Base-by-base conservation (phyloP, 73 alveolate genomes). In the Stentor roeselii region DNA sequence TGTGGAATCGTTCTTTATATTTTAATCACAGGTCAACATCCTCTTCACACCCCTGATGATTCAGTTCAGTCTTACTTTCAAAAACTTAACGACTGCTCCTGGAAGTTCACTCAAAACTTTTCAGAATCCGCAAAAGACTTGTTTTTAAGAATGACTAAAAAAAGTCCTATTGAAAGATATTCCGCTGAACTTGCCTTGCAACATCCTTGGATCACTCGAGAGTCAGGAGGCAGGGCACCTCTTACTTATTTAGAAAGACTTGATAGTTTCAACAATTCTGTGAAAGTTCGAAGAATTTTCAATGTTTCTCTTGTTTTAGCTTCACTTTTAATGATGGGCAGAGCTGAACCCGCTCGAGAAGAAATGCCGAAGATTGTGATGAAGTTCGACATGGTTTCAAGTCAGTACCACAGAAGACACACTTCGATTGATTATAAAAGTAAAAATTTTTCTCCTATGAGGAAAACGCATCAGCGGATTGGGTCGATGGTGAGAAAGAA, bases 131-230 rank as follows among this genome's bases (percentile, higher is more conserved):
- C 96, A 3, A 67, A 85, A 75, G 76, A 89, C 67, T 83, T 91
- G 36, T 60, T 91, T 50, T 41, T 58, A 61, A 82, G 87, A 75
- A 67, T 91, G 67, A 83, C 82, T 3, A 90, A 78, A 77, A 84
- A 90, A 3, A 75, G 82, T 78, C 92, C 96, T 6, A 37, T 85
- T 4, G 85, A 90, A 92, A 77, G 96, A 75, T 91, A 91, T 75
- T 40, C 93, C 3, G 90, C 95, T 3, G 60, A 27, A 39, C 3
- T 40, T 3, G 94, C 96, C 35, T 84, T 91, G 14, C 80, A 76
- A 39, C 96, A 91, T 86, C 96, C 96, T 27, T 91, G 96, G 93
- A 91, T 91, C 4, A 91, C 96, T 3, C 41, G 96, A 34, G 89
- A 89, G 82, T 6, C 67, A 50, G 67, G 21, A 50, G 21, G 6